Conservation (phyloP, 805 yeast species). For the Kodamaea fukazawae region DNA sequence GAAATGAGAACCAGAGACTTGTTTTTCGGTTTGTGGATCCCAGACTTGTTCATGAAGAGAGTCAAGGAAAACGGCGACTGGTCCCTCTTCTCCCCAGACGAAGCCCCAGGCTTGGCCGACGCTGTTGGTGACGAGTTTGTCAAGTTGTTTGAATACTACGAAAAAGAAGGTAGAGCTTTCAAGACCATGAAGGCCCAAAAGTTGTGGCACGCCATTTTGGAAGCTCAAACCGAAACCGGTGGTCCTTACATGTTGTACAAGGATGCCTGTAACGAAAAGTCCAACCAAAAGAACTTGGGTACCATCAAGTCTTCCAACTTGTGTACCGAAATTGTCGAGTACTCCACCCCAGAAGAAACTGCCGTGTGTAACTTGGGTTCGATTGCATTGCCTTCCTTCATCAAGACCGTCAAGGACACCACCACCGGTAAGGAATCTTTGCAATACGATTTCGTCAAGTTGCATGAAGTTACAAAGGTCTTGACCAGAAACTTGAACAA, state of each 20-base stretch:
- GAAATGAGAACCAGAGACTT: slow-evolving; percentile 62
- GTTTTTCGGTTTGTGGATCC: slow-evolving; percentile 63
- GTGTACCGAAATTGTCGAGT: slow-evolving; percentile 64
- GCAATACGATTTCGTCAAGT: slow-evolving; percentile 55
- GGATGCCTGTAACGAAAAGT: slow-evolving; percentile 58
- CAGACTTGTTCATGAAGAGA: slow-evolving; percentile 60
- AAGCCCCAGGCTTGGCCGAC: slow-evolving; percentile 56
- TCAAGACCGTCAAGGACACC: slow-evolving; percentile 40
- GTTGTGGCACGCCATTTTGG: slow-evolving; percentile 58
- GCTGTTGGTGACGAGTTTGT: slow-evolving; percentile 56
- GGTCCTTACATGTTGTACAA: slow-evolving; percentile 64
- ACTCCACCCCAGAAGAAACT: slow-evolving; percentile 55
- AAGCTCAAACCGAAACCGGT: slow-evolving; percentile 65
- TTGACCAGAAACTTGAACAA: slow-evolving; percentile 54
- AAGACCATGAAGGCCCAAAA: slow-evolving; percentile 55
- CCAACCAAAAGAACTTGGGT: slow-evolving; percentile 62
- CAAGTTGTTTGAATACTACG: slow-evolving; percentile 50
- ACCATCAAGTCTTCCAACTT: slow-evolving; percentile 58
- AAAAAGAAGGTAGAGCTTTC: slow-evolving; percentile 49
- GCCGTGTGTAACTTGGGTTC: slow-evolving; percentile 65
- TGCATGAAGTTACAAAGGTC: slow-evolving; percentile 54
- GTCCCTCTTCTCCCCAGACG: slow-evolving; percentile 60
- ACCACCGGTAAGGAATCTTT: slow-evolving; percentile 14
- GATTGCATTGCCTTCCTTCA: slow-evolving; percentile 55
- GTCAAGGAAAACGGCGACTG: slow-evolving; percentile 55